Evolutionary conservation across 1,139 yeast species (phyloP), one percentile per base, ranked within the genome.

Genomic region (Taiozyma sp.): DNA sequence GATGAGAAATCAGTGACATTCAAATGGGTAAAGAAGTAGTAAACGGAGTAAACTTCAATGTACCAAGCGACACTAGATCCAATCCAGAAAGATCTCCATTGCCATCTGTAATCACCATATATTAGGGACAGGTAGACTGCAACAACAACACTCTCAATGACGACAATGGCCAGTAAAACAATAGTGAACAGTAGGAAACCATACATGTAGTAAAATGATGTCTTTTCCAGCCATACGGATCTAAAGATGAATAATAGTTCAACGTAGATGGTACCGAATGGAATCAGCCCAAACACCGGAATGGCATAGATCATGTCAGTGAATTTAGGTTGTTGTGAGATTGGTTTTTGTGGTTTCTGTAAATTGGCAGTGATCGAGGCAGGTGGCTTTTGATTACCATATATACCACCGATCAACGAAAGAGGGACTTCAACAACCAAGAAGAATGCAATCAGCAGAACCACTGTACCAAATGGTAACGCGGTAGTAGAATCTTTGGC

Each of bases 181-280:
- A 84, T 75, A 3, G 91, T 85, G 29, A 83, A 70, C 28, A 86
- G 74, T 42, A 90, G 71, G 64, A 87, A 89, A 5, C 96, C 95
- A 67, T 87, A 89, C 80, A 84, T 80, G 70, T 83, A 86, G 68
- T 86, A 85, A 64, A 84, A 87, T 1, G 93, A 81, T 1, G 92
- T 81, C 66, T 86, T 86, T 60, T 87, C 91, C 53, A 85, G 72
- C 93, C 96, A 88, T 16, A 88, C 74, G 1, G 93, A 81, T 65
- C 87, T 83, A 71, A 86, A 84, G 39, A 89, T 79, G 65, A 83
- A 87, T 53, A 84, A 72, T 54, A 90, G 71, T 65, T 90, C 96
- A 49, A 87, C 91, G 62, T 85, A 85, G 16, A 87, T 84, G n/a
- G 89, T 83, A 19, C 86, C 83, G 65, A 88, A 89, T 24, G 96